Evolutionary conservation across 768 basidiomycete species (phyloP).

Genomic region (Termitomyces titanicus): DNA sequence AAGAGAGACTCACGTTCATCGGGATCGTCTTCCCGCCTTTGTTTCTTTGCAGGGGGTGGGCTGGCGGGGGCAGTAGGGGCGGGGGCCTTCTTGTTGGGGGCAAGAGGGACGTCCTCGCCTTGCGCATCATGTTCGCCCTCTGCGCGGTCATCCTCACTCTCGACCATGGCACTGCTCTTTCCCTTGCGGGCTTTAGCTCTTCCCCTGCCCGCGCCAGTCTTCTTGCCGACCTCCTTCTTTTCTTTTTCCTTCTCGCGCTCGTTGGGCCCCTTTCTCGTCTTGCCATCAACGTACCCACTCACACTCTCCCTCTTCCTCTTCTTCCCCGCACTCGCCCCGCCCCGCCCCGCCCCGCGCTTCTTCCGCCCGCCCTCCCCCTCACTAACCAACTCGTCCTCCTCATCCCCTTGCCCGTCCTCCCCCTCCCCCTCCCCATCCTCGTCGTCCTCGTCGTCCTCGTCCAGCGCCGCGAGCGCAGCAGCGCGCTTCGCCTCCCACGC

Average conservation of each 20-base stretch:
- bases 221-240: not conserved
- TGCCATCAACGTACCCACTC: constrained; percentile 43
- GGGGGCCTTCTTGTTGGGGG: too few relatives aligned
- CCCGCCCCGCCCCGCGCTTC: constrained; percentile 44
- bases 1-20: constrained; percentile 51
- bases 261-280: constrained; percentile 18
- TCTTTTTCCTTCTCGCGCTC: not conserved
- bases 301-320: constrained; percentile 59
- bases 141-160: constrained; percentile 61
- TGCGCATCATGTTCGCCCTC: constrained; percentile 41
- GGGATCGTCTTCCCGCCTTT: constrained; percentile 51
- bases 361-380: constrained; percentile 47
- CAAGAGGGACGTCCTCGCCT: constrained; percentile 39
- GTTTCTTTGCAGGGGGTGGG: constrained; percentile 64
- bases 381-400: constrained; percentile 48
- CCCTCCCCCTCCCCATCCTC: constrained; percentile 21
- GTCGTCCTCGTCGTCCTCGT: constrained; percentile 2
- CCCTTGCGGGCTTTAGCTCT: constrained; percentile 32
- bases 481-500: constrained; percentile 46
- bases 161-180: constrained; percentile 55
- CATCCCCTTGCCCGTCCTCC: constrained; percentile 54
- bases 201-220: constrained; percentile 37
- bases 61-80: too few relatives aligned
- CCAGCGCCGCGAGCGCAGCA: constrained; percentile 13
- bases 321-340: constrained; percentile 25